phyloP scores from a whole-genome alignment of 768 basidiomycete species.

The Multifurca ochricompacta region DNA sequence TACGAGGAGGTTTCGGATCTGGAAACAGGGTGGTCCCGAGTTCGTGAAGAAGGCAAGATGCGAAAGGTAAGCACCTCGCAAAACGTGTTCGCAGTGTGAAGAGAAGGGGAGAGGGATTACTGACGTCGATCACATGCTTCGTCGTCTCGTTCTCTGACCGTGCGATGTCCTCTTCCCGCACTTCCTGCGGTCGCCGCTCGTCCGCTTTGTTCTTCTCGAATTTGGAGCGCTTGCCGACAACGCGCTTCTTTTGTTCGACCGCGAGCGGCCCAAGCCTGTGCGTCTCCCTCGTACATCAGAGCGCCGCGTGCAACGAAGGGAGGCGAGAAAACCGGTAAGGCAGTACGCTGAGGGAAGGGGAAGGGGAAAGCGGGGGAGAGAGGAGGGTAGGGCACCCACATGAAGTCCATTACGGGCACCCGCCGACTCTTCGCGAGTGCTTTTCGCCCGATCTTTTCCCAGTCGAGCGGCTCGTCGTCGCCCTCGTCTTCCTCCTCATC shows the following conservation, averaged over 20 bases:
- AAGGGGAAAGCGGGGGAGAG: not conserved
- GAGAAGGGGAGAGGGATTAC: slow-evolving; percentile 23
- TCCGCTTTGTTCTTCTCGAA: slow-evolving; percentile 67
- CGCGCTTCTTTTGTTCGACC: slow-evolving; percentile 76
- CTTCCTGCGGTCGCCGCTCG: slow-evolving; percentile 66
- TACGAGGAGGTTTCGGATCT: slow-evolving; percentile 59
- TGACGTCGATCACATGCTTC: slow-evolving; percentile 70
- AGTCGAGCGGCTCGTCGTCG: slow-evolving; percentile 47
- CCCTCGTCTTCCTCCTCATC: slow-evolving; percentile 34
- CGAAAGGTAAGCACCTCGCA: too few relatives aligned
- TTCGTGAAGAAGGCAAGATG: not conserved
- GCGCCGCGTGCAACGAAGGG: too few relatives aligned
- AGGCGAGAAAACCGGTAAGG: too few relatives aligned
- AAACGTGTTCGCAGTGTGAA: not conserved
- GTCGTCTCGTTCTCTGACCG: slow-evolving; percentile 85
- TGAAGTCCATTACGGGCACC: slow-evolving; percentile 78
- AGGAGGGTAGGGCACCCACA: slow-evolving; percentile 44
- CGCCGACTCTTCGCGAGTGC: slow-evolving; percentile 74
- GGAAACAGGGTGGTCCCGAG: not conserved
- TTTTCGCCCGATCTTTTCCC: slow-evolving; percentile 81
- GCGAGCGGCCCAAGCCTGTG: slow-evolving; percentile 88
- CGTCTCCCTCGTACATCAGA: slow-evolving; percentile 17
- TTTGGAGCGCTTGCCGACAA: slow-evolving; percentile 48
- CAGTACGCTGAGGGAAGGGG: too few relatives aligned
- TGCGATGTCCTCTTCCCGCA: slow-evolving; percentile 75